Evolutionary conservation across 2,329 filamentous ascomycete genomes (phyloP).

Genomic region (Ustulina deusta): DNA sequence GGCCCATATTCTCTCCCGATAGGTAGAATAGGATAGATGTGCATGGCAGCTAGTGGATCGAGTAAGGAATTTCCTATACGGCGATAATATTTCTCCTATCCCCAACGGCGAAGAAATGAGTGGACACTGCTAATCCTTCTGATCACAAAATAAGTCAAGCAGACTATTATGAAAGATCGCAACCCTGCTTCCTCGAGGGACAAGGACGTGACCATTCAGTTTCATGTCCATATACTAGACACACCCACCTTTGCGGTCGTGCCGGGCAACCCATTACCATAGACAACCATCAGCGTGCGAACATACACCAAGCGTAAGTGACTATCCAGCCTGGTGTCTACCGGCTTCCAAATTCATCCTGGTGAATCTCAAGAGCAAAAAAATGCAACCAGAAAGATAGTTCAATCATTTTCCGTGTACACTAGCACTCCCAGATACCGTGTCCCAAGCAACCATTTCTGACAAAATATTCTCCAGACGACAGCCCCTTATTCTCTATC

Average conservation of each 20-base stretch:
- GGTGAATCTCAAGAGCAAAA: too few species aligned
- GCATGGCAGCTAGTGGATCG: neutral
- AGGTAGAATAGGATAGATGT: constrained; percentile 6
- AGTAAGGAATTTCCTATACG: constrained; percentile 1
- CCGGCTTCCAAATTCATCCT: neutral
- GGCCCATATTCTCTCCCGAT: neutral
- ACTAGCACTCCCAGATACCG: neutral
- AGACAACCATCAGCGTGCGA: constrained; percentile 49
- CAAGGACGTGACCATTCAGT: constrained; percentile 20
- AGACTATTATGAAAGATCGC: neutral
- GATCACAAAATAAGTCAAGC: neutral
- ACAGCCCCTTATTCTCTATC: neutral
- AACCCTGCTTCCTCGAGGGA: constrained; percentile 3
- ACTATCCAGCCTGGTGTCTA: neutral
- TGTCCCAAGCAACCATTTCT: too few species aligned
- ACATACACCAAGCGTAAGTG: constrained; percentile 8
- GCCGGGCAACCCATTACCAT: constrained; percentile 50
- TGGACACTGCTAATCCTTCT: neutral
- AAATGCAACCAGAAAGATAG: too few species aligned
- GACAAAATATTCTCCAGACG: neutral
- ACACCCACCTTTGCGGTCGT: constrained; percentile 48
- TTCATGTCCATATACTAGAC: constrained; percentile 53
- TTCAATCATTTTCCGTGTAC: neutral
- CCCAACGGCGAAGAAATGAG: neutral
- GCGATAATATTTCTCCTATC: neutral